Base-by-base conservation (phyloP, 345 rosid genomes). In the Citrus inodora region DNA sequence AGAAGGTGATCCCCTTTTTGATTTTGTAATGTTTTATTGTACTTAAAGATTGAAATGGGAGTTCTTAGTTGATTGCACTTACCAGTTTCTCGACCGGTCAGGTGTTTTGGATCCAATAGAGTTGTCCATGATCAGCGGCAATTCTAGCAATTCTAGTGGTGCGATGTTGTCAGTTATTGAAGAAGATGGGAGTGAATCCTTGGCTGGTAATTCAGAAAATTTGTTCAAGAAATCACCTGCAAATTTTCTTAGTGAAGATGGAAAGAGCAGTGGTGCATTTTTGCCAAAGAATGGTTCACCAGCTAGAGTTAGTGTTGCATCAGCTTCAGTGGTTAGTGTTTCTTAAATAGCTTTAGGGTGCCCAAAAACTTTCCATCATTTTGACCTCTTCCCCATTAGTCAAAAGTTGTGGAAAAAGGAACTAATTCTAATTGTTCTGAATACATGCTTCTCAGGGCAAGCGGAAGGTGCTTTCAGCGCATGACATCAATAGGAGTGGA, bases 91-190 rank as follows among this genome's bases (percentile, higher is more conserved):
- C 42, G 58, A 24, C 78, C 56, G 48, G 63, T 67, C 69, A 94
- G 97, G 97, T 79, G 91, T 91, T 79, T 71, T 93, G 84, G 88
- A 92, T 85, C 85, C 93, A 21, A 25, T 35, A 6, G 99, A 96
- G 73, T 80, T 96, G 72, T 92, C 94, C 38, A 87, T 87, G 86
- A 87, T 96, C 64, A 90, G 89, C 73, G 88, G 92, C 71, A 83
- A 80, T 79, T 21, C 55, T 67, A 81, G 85, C 30, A 78, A 79
- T 30, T n/a, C 68, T 76, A 82, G 85, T 69, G 92, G 92, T 75
- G 85, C 78, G 51, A 74, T 67, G 81, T 81, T 92, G 80, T 67
- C 92, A 8, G 77, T 81, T 37, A 92, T 90, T 74, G 87, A 90
- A 58, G 97, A 92, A 81, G 92, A 89, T 62, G 85, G 74, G 58